These are phyloP conservation scores for Macrophomina pseudophaseolina DNA, from an alignment of 2,329 filamentous ascomycete species.

Conservation along the genomic window DNA sequence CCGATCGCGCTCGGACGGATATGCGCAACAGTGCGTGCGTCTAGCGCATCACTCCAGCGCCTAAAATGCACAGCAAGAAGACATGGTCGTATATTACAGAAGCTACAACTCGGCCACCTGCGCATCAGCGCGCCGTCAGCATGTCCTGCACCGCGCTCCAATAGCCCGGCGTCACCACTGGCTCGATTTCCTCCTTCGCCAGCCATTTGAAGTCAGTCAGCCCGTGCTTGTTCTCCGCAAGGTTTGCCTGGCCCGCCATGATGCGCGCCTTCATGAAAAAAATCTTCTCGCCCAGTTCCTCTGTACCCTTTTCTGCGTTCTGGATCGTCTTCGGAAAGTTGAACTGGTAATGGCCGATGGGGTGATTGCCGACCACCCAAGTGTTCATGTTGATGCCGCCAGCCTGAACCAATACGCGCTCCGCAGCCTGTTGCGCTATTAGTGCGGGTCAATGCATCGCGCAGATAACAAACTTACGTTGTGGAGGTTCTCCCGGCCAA, in stretches of 20 bases:
- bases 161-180: constrained; percentile 70
- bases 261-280: constrained; percentile 98
- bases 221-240: constrained; percentile 72
- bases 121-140: constrained; percentile 72
- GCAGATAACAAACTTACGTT: constrained; percentile 64
- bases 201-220: constrained; percentile 90
- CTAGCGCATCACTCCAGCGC: constrained; percentile 9
- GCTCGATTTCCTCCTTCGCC: constrained; percentile 82
- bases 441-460: not conserved
- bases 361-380: constrained; percentile 91
- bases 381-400: constrained; percentile 98
- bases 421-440: constrained; percentile 70
- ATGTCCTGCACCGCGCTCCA: constrained; percentile 80
- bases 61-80: constrained; percentile 16
- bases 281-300: constrained; percentile 72
- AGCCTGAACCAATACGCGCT: constrained; percentile 75
- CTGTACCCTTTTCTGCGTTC: constrained; percentile 35
- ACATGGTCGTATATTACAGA: constrained; percentile 21
- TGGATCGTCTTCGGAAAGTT: constrained; percentile 52
- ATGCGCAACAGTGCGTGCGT: constrained; percentile 17
- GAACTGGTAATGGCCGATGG: constrained; percentile 77
- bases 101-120: not conserved
- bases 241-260: constrained; percentile 91
- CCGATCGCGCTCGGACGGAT: constrained; percentile 17
- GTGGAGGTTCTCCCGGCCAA: constrained; percentile 76